Evolutionary conservation across 2,329 filamentous ascomycete genomes (phyloP).

Genomic region (Hymenoscyphus fructigenus): DNA sequence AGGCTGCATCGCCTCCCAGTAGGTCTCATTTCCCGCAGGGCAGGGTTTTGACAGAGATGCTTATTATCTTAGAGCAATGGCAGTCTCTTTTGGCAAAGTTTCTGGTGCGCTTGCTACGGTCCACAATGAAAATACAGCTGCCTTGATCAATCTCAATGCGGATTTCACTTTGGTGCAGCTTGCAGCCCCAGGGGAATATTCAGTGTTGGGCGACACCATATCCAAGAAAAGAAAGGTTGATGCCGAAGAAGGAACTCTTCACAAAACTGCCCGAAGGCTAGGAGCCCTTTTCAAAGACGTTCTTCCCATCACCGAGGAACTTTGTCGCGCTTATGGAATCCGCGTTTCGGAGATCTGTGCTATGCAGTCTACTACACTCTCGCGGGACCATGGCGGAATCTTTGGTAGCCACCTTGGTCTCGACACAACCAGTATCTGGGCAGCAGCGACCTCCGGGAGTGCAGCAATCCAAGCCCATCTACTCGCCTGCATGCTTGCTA

Average conservation of each 20-base stretch:
- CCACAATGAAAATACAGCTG: conserved; percentile 13
- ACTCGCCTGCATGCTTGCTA: conserved; percentile 40
- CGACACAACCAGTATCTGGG: conserved; percentile 37
- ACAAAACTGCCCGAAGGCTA: conserved; percentile 41
- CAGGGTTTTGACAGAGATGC: not conserved
- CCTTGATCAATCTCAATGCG: conserved; percentile 41
- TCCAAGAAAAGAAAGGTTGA: conserved; percentile 34
- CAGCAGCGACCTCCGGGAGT: conserved; percentile 35
- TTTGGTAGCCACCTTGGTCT: conserved; percentile 31
- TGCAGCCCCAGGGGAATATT: conserved; percentile 42
- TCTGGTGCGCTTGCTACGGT: conserved; percentile 6
- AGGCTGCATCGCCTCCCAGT: too few species aligned
- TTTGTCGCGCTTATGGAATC: conserved; percentile 25
- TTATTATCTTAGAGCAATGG: not conserved
- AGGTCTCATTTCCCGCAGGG: too few species aligned
- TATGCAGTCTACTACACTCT: not conserved
- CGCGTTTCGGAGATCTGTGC: conserved; percentile 22
- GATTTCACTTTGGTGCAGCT: conserved; percentile 44
- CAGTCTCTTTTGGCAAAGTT: not conserved
- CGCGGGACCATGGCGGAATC: conserved; percentile 14
- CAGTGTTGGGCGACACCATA: conserved; percentile 34
- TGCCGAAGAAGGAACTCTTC: conserved; percentile 41
- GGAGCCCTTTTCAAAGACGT: conserved; percentile 41
- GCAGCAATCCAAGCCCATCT: conserved; percentile 32
- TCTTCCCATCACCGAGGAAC: conserved; percentile 30